Conservation (phyloP, 257 asterid genomes). For the Ballota nigra region DNA sequence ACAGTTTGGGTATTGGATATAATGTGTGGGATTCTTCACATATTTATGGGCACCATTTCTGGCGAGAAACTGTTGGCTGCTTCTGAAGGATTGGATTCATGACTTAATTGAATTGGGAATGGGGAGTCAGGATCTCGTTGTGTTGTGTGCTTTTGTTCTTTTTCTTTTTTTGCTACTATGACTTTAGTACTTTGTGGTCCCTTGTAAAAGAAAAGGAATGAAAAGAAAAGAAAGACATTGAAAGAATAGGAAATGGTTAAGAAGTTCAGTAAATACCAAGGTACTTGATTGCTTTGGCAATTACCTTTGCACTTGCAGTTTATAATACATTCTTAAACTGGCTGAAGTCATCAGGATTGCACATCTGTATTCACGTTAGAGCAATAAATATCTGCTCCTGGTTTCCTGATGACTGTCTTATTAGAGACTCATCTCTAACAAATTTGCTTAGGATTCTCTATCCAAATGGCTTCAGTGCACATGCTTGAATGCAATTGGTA, state of each 20-base stretch:
- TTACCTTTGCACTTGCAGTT: background rate
- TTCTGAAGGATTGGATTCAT: background rate
- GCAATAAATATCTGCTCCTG: background rate
- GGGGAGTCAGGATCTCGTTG: background rate
- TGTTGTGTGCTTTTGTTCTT: background rate
- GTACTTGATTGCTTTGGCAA: slow-evolving; percentile 4
- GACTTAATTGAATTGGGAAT: background rate
- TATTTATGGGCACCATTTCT: background rate
- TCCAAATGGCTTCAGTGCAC: slow-evolving; percentile 5
- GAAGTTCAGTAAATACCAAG: background rate
- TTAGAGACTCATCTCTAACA: background rate
- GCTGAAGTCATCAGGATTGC: background rate
- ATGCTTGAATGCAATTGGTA: background rate
- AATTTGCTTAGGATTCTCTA: background rate
- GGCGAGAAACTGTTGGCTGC: background rate
- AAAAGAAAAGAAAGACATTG: background rate
- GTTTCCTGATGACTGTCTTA: background rate
- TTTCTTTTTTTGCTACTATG: background rate
- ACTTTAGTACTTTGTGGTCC: background rate
- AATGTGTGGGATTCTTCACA: background rate
- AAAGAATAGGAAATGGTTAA: background rate
- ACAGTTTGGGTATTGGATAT: background rate
- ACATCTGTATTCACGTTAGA: background rate
- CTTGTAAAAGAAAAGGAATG: background rate
- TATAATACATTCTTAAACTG: background rate